Base-by-base conservation (phyloP, 1,139 yeast species). In the Suhomyces bokatorum region DNA sequence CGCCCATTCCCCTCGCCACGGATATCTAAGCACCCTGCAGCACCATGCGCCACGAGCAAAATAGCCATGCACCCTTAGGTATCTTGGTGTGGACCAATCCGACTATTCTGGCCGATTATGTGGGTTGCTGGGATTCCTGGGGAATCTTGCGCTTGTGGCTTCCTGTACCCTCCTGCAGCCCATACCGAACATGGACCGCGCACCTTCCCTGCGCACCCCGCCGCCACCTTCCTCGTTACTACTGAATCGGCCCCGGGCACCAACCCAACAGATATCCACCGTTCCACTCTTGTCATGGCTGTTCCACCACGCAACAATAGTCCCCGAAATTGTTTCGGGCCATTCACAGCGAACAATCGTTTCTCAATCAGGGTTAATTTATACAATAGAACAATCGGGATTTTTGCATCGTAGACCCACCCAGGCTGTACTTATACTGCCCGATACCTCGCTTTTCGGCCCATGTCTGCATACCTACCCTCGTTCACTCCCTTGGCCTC, bases 291-390 rank as follows among this genome's bases (percentile, higher is more conserved):
- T 20, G 24, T 20, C n/a, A 12, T 32, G 27, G 15, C 36, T 27
- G 33, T 35, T 24, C 35, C 29, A 39, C 20, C 14, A 31, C 29
- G 33, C 30, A 40, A 32, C 43, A 40, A 40, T 40, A 26, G 38
- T 4, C 17, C 29, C 37, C 29, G 26, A 26, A 12, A 31, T 26
- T 35, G 36, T 36, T 37, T 40, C 42, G 41, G 36, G 29, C 26
- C 16, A 24, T 14, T 17, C 17, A n/a, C 15, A 6, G 14, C 15
- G 22, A 38, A 40, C 44, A 41, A 35, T 37, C 39, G 15, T 37
- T 44, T 20, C 44, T 44, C 38, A 41, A 44, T 24, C 42, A 32
- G 44, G 47, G 39, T 41, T 44, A 41, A 37, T 35, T 41, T 20
- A 24, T 8, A 40, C 47, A 40, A 38, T 41, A 35, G 38, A 40